Evolutionary conservation across 768 basidiomycete genomes (phyloP).

Genomic region (Hypholoma sublateritium): DNA sequence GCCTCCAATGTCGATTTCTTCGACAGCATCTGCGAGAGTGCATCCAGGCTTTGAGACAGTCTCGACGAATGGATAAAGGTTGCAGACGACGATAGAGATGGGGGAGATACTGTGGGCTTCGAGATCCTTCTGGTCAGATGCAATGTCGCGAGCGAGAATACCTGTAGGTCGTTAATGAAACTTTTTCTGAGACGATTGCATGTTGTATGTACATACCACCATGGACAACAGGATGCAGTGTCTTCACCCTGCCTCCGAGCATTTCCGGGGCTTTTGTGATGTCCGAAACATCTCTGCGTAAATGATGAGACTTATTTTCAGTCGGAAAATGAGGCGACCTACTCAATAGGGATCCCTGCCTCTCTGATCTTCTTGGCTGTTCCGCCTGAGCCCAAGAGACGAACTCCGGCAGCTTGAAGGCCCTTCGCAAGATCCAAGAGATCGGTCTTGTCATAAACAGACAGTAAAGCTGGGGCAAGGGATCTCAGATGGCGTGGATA

Average conservation of each 20-base stretch:
- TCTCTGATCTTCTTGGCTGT: slow-evolving; percentile 98
- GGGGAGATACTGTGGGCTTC: slow-evolving; percentile 81
- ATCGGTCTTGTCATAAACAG: slow-evolving; percentile 94
- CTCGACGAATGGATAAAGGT: slow-evolving; percentile 94
- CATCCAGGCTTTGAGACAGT: slow-evolving; percentile 89
- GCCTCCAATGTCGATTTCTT: slow-evolving; percentile 98
- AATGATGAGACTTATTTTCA: not conserved
- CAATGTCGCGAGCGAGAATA: slow-evolving; percentile 90
- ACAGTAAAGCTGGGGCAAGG: slow-evolving; percentile 68
- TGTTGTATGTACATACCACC: slow-evolving; percentile 59
- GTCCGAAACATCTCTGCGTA: slow-evolving; percentile 86
- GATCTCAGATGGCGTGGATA: not conserved
- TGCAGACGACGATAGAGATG: slow-evolving; percentile 98
- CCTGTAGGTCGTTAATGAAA: slow-evolving; percentile 44
- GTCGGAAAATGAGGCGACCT: slow-evolving; percentile 30
- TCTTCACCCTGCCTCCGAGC: slow-evolving; percentile 98
- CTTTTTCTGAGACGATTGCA: not conserved
- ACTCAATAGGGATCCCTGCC: slow-evolving; percentile 89
- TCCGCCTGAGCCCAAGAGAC: slow-evolving; percentile 91
- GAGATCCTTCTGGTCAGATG: slow-evolving; percentile 88
- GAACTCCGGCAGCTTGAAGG: slow-evolving; percentile 79
- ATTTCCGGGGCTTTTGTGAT: slow-evolving; percentile 99
- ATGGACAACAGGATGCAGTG: slow-evolving; percentile 95
- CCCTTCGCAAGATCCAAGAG: slow-evolving; percentile 87
- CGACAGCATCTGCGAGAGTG: slow-evolving; percentile 89